Base-by-base conservation (phyloP, 805 yeast species). In the Ogataea naganishii region DNA sequence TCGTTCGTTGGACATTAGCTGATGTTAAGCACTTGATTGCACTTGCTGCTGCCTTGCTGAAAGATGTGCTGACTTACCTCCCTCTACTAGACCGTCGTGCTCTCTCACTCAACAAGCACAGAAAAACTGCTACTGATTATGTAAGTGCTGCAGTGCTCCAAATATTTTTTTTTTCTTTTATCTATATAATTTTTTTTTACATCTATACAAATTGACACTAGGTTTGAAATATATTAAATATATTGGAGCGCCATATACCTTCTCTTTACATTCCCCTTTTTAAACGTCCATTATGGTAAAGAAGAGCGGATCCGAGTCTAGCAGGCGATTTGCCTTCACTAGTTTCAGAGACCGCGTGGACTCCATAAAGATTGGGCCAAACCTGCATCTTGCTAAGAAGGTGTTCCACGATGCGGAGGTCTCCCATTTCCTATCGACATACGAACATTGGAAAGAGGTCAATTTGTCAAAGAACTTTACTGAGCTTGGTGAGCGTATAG, bases 321-420 rank as follows among this genome's bases (percentile, higher is more conserved):
- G 66, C 3, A 72, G 76, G 49, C 61, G 67, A 39, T 80, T 68
- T 49, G 72, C 78, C 13, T 84, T 68, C 49, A 59, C 73, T 24
- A 82, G 95, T 1, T 92, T 89, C 51, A 74, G 78, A 39, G 94
- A 88, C 42, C 69, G 94, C 33, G 73, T 88, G 13, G 96, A 89
- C 39, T 62, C 80, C 13, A 72, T 89, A 35, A 78, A 79, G 46
- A 85, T 92, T 32, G 95, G 53, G 84, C 96, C 45, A 34, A 41
- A 68, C 15, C 60, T 69, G 35, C 68, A 68, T 30, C 53, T 77
- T 22, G 58, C 62, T 15, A 72, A 66, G 38, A 65, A 81, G 44
- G 78, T 75, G 1, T 78, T 73, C 44, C 81, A 80, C 46, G 72
- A 75, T 38, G 82, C 71, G 21, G 89, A 80, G 36, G 55, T 75